Conservation (phyloP, 768 basidiomycete species). For the Suillus subalutaceus region DNA sequence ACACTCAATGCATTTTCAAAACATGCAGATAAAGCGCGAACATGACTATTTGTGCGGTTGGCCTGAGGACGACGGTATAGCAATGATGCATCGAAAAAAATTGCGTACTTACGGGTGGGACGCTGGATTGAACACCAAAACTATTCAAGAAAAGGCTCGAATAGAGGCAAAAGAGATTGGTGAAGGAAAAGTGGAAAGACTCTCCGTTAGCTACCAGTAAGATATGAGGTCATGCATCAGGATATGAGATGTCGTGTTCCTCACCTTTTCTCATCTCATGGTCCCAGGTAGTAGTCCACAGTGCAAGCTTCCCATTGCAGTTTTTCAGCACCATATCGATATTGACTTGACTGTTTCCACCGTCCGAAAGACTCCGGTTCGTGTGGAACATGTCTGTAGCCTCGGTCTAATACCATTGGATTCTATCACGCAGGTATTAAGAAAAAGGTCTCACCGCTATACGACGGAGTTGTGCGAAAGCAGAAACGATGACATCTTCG, state of each 20-base stretch:
- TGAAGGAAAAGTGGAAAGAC: constrained; percentile 74
- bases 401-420: constrained; percentile 50
- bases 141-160: constrained; percentile 84
- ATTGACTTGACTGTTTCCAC: constrained; percentile 64
- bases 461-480: constrained; percentile 75
- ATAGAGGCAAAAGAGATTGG: constrained; percentile 76
- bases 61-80: constrained; percentile 39
- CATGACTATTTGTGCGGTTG: constrained; percentile 59
- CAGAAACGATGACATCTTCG: constrained; percentile 80
- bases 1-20: constrained; percentile 74
- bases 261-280: constrained; percentile 72
- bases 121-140: constrained; percentile 72
- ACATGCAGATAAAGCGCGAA: constrained; percentile 71
- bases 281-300: constrained; percentile 76
- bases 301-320: constrained; percentile 71
- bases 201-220: constrained; percentile 61
- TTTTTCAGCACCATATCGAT: constrained; percentile 71
- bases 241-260: constrained; percentile 15
- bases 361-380: constrained; percentile 46
- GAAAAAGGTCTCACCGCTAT: constrained; percentile 61
- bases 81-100: constrained; percentile 2
- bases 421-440: not conserved
- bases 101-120: constrained; percentile 50
- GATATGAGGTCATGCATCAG: constrained; percentile 8
- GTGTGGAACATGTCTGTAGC: constrained; percentile 74